Evolutionary conservation across 2,329 filamentous ascomycete species (phyloP).

Genomic region (Botrytis fragariae): DNA sequence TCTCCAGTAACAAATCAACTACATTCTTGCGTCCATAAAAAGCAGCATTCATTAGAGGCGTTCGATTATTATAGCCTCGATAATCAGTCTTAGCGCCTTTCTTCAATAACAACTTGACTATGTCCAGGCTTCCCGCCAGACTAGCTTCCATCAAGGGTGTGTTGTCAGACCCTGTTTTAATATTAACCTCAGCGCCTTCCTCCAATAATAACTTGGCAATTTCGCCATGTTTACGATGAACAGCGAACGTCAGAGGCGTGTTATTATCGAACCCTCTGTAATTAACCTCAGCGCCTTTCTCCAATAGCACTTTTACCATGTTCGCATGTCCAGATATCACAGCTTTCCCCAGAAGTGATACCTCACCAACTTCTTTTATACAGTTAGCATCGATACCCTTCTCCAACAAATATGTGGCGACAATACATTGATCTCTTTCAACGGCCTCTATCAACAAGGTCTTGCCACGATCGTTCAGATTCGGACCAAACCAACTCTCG

Average conservation of each 20-base stretch:
- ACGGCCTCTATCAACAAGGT: not conserved
- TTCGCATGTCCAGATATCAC: not conserved
- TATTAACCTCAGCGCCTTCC: not conserved
- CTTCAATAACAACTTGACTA: slow-evolving; percentile 25
- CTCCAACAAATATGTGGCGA: slow-evolving; percentile 27
- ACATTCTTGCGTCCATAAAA: rapidly evolving
- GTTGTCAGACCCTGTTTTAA: not conserved
- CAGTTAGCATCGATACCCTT: not conserved
- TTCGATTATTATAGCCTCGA: too few relatives aligned
- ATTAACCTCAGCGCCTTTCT: not conserved
- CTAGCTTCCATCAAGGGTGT: slow-evolving; percentile 18
- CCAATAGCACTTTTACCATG: slow-evolving; percentile 22
- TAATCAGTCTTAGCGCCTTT: not conserved
- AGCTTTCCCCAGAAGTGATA: not conserved
- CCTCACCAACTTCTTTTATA: not conserved
- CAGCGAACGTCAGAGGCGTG: too few relatives aligned
- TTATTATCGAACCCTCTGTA: too few relatives aligned
- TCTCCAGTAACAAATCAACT: not conserved
- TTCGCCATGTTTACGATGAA: too few relatives aligned
- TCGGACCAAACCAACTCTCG: too few relatives aligned
- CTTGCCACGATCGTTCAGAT: rapidly evolving
- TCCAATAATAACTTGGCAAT: too few relatives aligned
- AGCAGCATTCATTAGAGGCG: not conserved
- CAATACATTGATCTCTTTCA: not conserved
- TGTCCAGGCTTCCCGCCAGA: not conserved